phyloP scores from a whole-genome alignment of 1,284 basidiomycete genomes.

The Puccinia brachypodii region DNA sequence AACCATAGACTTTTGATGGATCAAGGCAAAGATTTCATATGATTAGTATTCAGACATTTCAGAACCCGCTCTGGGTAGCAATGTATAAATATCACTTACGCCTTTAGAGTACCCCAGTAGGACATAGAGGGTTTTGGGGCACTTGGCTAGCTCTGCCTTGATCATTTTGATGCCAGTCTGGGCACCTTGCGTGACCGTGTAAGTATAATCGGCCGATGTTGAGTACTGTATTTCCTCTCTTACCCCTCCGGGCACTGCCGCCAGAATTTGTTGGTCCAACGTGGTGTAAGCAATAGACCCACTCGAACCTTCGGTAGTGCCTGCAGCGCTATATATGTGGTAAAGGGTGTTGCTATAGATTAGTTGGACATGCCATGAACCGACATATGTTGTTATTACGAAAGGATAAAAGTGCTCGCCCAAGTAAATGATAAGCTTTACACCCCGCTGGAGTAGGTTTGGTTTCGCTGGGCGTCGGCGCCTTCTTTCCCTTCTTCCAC shows the following conservation, averaged over 20 bases:
- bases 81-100: background rate
- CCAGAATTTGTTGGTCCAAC: background rate
- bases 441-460: background rate
- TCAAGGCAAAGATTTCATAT: background rate
- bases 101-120: slow-evolving; percentile 43
- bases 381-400: background rate
- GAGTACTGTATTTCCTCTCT: slow-evolving; percentile 24
- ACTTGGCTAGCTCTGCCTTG: background rate
- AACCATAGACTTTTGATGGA: slow-evolving; percentile 30
- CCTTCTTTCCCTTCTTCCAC: background rate
- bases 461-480: background rate
- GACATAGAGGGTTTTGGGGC: slow-evolving; percentile 28
- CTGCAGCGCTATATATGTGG: background rate
- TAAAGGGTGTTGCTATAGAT: background rate
- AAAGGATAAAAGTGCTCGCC: background rate
- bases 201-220: slow-evolving; percentile 16
- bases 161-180: background rate
- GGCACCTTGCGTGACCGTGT: slow-evolving; percentile 8
- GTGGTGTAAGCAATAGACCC: background rate
- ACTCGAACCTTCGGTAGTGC: background rate
- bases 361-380: background rate
- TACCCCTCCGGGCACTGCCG: slow-evolving; percentile 15
- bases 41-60: background rate
- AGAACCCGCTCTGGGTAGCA: background rate
- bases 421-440: background rate